Conservation (phyloP, 2,329 filamentous ascomycete species). For the Fusarium sp. region DNA sequence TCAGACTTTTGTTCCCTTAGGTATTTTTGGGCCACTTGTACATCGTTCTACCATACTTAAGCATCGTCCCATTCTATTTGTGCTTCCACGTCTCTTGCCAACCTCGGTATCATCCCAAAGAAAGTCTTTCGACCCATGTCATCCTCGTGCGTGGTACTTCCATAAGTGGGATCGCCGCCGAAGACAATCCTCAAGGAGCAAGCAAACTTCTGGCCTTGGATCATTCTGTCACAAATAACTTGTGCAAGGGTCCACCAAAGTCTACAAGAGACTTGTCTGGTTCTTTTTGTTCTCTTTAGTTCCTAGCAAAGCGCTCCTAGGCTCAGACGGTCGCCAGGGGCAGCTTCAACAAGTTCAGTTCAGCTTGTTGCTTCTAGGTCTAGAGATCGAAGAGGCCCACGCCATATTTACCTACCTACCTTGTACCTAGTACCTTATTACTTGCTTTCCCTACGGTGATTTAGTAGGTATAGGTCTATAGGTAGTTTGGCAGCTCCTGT, state of each 20-base stretch:
- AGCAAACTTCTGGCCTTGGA: neutral
- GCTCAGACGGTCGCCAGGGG: constrained; percentile 32
- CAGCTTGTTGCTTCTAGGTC: constrained; percentile 18
- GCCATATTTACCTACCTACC: constrained; percentile 20
- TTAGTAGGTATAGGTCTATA: constrained; percentile 4
- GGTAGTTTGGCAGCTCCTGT: constrained; percentile 5
- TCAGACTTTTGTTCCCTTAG: constrained; percentile 8
- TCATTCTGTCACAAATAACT: neutral
- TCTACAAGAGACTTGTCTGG: neutral
- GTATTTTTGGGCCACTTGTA: constrained; percentile 10
- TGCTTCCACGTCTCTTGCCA: constrained; percentile 5
- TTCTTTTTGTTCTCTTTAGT: neutral
- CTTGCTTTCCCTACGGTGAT: neutral
- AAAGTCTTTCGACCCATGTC: constrained; percentile 22
- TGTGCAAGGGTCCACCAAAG: neutral
- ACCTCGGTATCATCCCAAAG: constrained; percentile 7
- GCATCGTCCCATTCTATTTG: constrained; percentile 23
- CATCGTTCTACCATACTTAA: constrained; percentile 5
- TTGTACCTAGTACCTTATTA: no score
- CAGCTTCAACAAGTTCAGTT: constrained; percentile 24
- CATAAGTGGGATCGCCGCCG: constrained; percentile 42
- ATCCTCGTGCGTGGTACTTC: constrained; percentile 27
- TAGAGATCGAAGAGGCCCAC: constrained; percentile 1
- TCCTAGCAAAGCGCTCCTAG: neutral
- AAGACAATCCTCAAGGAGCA: constrained; percentile 28